These are phyloP conservation scores for Xenosphaeropsis pyriputrescens DNA, from an alignment of 2,329 filamentous ascomycete genomes.

Conservation along the genomic window DNA sequence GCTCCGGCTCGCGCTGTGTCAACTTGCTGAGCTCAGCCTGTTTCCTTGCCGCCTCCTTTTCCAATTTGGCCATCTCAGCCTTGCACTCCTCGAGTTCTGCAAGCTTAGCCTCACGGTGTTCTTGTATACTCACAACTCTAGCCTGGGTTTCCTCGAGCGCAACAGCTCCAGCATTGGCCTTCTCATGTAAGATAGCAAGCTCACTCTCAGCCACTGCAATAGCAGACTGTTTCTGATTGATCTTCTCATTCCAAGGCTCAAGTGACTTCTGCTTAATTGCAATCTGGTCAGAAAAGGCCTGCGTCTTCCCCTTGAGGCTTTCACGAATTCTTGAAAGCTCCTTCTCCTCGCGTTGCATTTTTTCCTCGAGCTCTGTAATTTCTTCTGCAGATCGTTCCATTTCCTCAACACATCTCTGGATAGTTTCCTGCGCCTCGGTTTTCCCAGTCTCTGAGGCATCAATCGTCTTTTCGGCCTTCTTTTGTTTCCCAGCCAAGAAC, in stretches of 20 bases:
- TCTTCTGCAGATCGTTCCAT: constrained; percentile 65
- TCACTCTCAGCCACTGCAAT: constrained; percentile 94
- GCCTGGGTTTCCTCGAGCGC: constrained; percentile 70
- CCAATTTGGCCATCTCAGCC: constrained; percentile 53
- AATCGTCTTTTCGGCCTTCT: constrained; percentile 86
- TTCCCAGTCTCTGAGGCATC: constrained; percentile 60
- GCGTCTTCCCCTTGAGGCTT: constrained; percentile 85
- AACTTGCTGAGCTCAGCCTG: constrained; percentile 61
- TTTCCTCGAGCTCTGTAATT: constrained; percentile 60
- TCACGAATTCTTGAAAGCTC: constrained; percentile 77
- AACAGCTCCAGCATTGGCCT: constrained; percentile 73
- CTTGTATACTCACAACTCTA: constrained; percentile 62
- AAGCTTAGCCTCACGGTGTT: constrained; percentile 55
- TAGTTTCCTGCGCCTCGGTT: constrained; percentile 60
- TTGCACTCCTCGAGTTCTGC: constrained; percentile 65
- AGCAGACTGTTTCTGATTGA: constrained; percentile 88
- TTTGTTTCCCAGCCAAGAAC: constrained; percentile 78
- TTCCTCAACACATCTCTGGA: constrained; percentile 64
- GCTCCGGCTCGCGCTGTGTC: constrained; percentile 61
- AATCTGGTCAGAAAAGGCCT: constrained; percentile 86
- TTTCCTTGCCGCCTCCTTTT: constrained; percentile 60
- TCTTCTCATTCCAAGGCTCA: constrained; percentile 93
- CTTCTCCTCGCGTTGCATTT: constrained; percentile 64
- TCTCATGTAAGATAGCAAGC: constrained; percentile 78
- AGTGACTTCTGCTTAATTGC: constrained; percentile 82